Evolutionary conservation across 345 rosid species (phyloP), one percentile per base, ranked within the genome.

Genomic region (Diplotaxis tenuifolia): DNA sequence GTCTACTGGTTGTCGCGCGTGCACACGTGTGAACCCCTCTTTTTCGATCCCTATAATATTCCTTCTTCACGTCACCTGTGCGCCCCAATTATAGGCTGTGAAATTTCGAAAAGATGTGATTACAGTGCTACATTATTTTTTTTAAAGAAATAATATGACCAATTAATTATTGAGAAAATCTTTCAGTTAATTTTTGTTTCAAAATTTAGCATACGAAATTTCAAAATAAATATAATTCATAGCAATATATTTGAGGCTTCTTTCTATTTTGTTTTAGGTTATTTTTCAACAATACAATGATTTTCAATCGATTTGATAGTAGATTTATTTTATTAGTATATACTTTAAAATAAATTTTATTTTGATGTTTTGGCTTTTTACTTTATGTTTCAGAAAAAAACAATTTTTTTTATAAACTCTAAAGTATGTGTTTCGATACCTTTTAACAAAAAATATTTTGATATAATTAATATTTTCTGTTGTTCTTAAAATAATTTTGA

Each of bases 21-120:
- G 76, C 72, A 71, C 80, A 77, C 80, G 80, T 77, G 80, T 77
- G 80, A 71, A 77, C 55, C 4, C 69, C 9, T 69, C 28, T 75
- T 61, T 38, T 19, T 36, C 23, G 73, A 49, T 74, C 73, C 73
- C 67, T 34, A 60, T 31, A 36, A 56, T 47, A 47, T 50, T 74
- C 40, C 61, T 75, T 50, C 68, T 28, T 67, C 79, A 61, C 68
- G 64, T 75, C 74, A 75, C 59, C 62, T 36, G 63, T 57, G 58
- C 71, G 70, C 27, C 31, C 54, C 55, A 49, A 4, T 23, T 8
- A 4, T 15, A 19, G 4, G 49, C 65, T 53, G 0, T 3, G 27
- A 14, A 34, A 0, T 40, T 58, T 57, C 8, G n/a, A 10, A 20
- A 32, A 57, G 6, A 9, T 36, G 11, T 16, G 55, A 50, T 50